Conservation (phyloP, 352 stramenopile genomes). For the Elongisporangium undulatum region DNA sequence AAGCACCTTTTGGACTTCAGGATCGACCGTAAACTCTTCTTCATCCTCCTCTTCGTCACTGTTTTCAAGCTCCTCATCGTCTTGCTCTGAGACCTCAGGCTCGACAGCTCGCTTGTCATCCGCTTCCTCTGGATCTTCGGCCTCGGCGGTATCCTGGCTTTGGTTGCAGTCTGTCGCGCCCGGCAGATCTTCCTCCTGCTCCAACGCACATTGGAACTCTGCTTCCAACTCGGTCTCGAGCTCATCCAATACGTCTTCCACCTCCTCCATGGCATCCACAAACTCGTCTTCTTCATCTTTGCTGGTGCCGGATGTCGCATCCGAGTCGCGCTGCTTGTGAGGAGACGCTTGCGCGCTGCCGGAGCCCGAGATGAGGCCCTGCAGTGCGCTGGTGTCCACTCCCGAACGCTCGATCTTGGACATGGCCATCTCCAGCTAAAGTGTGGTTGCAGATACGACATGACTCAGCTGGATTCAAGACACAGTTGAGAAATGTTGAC, state of each 20-base stretch:
- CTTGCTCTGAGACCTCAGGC: background rate
- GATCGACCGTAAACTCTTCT: constrained; percentile 7
- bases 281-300: background rate
- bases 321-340: background rate
- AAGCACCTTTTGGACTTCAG: constrained; percentile 20
- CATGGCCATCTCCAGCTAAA: constrained; percentile 60
- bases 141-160: background rate
- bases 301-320: background rate
- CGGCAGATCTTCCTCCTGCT: background rate
- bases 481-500: background rate
- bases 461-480: background rate
- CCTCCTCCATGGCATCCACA: background rate
- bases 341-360: background rate
- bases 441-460: background rate
- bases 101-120: constrained; percentile 5
- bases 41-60: constrained; percentile 6
- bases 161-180: constrained; percentile 1
- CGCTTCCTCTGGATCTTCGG: constrained; percentile 5
- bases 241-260: constrained; percentile 4
- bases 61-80: constrained; percentile 9
- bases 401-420: constrained; percentile 64
- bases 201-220: background rate
- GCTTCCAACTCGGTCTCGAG: constrained; percentile 8
- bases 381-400: constrained; percentile 40
- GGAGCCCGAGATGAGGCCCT: constrained; percentile 25